phyloP scores from a whole-genome alignment of 345 rosid species.

The Cardamine occulta region DNA sequence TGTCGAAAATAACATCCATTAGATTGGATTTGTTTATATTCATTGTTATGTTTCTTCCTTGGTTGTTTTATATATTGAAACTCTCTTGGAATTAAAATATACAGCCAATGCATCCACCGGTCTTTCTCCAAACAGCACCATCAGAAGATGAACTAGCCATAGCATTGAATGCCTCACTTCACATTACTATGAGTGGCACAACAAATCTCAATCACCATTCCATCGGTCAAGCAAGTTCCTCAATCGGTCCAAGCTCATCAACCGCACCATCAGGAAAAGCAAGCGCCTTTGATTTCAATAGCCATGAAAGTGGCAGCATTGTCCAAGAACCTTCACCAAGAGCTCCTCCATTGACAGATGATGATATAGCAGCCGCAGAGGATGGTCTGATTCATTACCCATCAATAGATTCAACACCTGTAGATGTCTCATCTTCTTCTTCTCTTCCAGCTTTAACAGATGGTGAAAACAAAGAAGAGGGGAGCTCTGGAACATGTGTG shows the following conservation, averaged over 20 bases:
- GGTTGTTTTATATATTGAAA: constrained; percentile 1
- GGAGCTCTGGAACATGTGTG: constrained; percentile 57
- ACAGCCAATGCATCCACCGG: constrained; percentile 74
- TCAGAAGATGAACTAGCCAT: constrained; percentile 72
- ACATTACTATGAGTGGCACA: constrained; percentile 52
- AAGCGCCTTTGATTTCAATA: constrained; percentile 6
- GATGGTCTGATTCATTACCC: constrained; percentile 85
- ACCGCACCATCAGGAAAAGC: constrained; percentile 40
- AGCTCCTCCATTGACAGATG: constrained; percentile 59
- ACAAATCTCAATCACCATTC: constrained; percentile 45
- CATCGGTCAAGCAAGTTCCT: constrained; percentile 51
- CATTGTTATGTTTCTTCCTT: not conserved
- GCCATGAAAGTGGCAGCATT: not conserved
- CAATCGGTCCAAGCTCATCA: constrained; percentile 48
- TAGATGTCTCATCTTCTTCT: constrained; percentile 47
- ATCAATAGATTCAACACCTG: constrained; percentile 64
- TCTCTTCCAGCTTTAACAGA: constrained; percentile 35
- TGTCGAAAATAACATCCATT: not conserved
- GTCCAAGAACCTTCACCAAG: constrained; percentile 55
- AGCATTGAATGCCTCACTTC: constrained; percentile 83
- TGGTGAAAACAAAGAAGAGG: constrained; percentile 56
- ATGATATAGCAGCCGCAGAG: constrained; percentile 47
- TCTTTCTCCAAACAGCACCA: constrained; percentile 63
- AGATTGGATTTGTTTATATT: not conserved
- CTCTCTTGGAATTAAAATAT: constrained; percentile 27